These are phyloP conservation scores for Amniculicola lignicola DNA, from an alignment of 495 filamentous ascomycete species.

Conservation along the genomic window DNA sequence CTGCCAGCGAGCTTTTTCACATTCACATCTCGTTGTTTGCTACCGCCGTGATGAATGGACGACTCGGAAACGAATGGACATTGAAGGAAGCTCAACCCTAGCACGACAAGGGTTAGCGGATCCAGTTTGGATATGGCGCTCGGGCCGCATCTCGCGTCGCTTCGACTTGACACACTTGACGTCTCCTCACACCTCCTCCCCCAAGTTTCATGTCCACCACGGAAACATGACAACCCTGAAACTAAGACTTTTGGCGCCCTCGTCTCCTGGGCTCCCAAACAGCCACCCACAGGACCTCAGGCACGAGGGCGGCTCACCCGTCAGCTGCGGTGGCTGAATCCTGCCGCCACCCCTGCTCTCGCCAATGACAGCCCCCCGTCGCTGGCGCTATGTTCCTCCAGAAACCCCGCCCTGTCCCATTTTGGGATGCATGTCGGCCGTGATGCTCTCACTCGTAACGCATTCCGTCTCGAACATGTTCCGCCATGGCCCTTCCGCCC, in stretches of 20 bases:
- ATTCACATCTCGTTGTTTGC: too few species aligned
- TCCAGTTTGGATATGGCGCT: too few species aligned
- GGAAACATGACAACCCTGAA: slow-evolving; percentile 23
- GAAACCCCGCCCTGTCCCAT: slow-evolving; percentile 1
- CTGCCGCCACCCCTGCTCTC: slow-evolving; percentile 6
- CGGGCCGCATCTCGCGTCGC: too few species aligned
- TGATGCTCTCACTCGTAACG: slow-evolving; percentile 15
- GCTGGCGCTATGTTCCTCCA: slow-evolving; percentile 4
- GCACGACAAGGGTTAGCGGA: too few species aligned
- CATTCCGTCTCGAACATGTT: slow-evolving; percentile 26
- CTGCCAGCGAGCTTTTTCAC: too few species aligned
- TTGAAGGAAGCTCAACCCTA: too few species aligned
- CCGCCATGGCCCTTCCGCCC: slow-evolving; percentile 23
- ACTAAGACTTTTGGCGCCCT: background rate
- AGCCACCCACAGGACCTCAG: slow-evolving; percentile 22
- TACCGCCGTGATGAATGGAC: too few species aligned
- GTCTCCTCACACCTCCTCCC: background rate
- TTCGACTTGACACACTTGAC: slow-evolving; percentile 24
- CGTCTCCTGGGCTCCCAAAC: slow-evolving; percentile 23
- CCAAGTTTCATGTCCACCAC: slow-evolving; percentile 28
- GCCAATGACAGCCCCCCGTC: slow-evolving; percentile 19
- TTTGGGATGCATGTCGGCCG: background rate
- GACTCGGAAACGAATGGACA: too few species aligned
- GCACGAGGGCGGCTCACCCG: slow-evolving; percentile 12
- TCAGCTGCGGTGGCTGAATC: slow-evolving; percentile 25